Evolutionary conservation across 495 filamentous ascomycete genomes (phyloP).

Genomic region (Eremomyces bilateralis): DNA sequence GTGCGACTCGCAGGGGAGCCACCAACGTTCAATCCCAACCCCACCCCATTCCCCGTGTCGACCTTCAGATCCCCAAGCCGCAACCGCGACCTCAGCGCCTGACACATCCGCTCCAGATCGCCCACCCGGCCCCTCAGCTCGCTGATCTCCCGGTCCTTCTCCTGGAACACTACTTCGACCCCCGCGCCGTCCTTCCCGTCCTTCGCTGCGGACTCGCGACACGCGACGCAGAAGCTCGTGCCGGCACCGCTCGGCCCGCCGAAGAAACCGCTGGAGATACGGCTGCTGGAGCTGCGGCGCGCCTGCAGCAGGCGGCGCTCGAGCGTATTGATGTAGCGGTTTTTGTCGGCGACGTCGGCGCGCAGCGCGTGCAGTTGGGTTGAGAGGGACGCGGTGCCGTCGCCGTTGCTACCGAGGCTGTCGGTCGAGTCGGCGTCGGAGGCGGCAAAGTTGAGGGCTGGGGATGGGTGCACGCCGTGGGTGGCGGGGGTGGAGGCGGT

Average conservation of each 20-base stretch:
- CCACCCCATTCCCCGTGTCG: constrained; percentile 13
- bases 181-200: constrained; percentile 48
- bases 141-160: constrained; percentile 86
- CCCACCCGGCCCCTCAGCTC: constrained; percentile 77
- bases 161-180: constrained; percentile 43
- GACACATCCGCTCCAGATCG: constrained; percentile 88
- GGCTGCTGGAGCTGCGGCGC: constrained; percentile 68
- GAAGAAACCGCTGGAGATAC: constrained; percentile 50
- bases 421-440: constrained; percentile 39
- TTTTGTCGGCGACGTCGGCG: constrained; percentile 85
- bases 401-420: constrained; percentile 54
- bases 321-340: constrained; percentile 82
- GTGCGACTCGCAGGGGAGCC: neutral
- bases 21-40: constrained; percentile 6
- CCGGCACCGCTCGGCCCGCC: constrained; percentile 23
- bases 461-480: too few relatives aligned
- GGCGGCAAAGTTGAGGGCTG: constrained; percentile 4
- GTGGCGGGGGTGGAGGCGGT: neutral
- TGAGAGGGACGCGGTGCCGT: constrained; percentile 61
- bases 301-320: constrained; percentile 87
- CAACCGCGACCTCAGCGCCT: constrained; percentile 67
- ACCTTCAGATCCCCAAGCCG: constrained; percentile 48
- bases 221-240: too few relatives aligned
- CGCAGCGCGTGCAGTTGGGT: constrained; percentile 74
- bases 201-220: constrained; percentile 14